A percentile compares a stretch with the other conserved stretches of the same genome.
Evolutionary conservation across 2,329 filamentous ascomycete species (phyloP).

Genomic region (Fusarium brachygibbosum): DNA sequence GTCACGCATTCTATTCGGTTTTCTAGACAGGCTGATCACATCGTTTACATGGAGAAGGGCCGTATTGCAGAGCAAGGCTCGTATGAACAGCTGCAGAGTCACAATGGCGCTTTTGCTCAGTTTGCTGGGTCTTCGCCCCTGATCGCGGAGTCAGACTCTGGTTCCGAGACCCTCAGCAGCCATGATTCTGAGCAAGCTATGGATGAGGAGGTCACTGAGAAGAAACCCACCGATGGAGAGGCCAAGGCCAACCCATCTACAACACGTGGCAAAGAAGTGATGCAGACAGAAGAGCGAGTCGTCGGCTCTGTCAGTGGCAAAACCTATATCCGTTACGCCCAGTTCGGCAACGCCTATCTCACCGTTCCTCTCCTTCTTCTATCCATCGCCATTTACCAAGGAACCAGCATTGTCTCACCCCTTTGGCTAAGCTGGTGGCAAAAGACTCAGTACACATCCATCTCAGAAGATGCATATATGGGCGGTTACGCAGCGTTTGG

Average conservation of each 20-base stretch:
- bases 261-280: slow-evolving; percentile 26
- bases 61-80: slow-evolving; percentile 13
- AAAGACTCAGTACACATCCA: slow-evolving; percentile 11
- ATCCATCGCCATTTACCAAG: slow-evolving; percentile 23
- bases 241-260: fast-evolving
- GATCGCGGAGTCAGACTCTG: neutral
- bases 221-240: fast-evolving
- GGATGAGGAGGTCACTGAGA: fast-evolving
- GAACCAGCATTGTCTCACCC: slow-evolving; percentile 26
- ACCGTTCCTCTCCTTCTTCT: slow-evolving; percentile 19
- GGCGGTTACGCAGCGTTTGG: slow-evolving; percentile 28
- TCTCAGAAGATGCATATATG: slow-evolving; percentile 29
- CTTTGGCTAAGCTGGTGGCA: slow-evolving; percentile 39
- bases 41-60: slow-evolving; percentile 28
- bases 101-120: neutral
- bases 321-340: slow-evolving; percentile 30
- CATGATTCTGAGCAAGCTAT: neutral
- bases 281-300: slow-evolving; percentile 30
- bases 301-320: slow-evolving; percentile 27
- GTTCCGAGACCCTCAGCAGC: neutral
- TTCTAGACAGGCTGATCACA: slow-evolving; percentile 27
- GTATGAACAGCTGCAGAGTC: neutral
- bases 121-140: slow-evolving; percentile 1
- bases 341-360: slow-evolving; percentile 28
- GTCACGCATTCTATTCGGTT: slow-evolving; percentile 30